A percentile compares a stretch with the other conserved stretches of the same genome.
Evolutionary conservation across 768 basidiomycete species (phyloP).

Genomic region (Cystofilobasidium capitatum): DNA sequence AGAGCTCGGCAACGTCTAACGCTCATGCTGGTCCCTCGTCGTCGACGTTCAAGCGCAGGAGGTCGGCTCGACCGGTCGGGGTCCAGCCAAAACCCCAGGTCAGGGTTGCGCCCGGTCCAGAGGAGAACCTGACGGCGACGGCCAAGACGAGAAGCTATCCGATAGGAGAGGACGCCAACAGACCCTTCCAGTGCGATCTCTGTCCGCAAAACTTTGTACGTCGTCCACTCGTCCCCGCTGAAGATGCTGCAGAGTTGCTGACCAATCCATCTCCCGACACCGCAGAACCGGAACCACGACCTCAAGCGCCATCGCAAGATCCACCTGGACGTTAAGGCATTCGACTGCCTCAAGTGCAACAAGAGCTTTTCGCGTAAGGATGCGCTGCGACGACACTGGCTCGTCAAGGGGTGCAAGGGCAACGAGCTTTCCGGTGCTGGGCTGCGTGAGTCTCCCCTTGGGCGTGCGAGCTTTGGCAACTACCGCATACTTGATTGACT

Average conservation of each 20-base stretch:
- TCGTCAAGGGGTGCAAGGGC: slow-evolving; percentile 38
- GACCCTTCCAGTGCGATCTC: slow-evolving; percentile 40
- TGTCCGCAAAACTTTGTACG: slow-evolving; percentile 39
- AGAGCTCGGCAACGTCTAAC: no score
- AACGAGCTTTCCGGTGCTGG: slow-evolving; percentile 8
- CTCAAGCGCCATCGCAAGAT: slow-evolving; percentile 41
- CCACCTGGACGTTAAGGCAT: slow-evolving; percentile 40
- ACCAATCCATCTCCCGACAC: background rate
- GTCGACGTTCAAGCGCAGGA: background rate
- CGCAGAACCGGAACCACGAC: slow-evolving; percentile 41
- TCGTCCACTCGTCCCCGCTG: background rate
- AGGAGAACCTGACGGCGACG: background rate
- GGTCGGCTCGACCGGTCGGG: background rate
- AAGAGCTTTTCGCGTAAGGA: slow-evolving; percentile 42
- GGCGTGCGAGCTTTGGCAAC: background rate
- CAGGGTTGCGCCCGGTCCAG: background rate
- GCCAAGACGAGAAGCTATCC: background rate
- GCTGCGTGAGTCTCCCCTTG: slow-evolving; percentile 6
- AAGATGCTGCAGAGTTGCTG: no score
- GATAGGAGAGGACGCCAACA: slow-evolving; percentile 27
- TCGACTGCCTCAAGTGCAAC: slow-evolving; percentile 39
- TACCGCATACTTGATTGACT: background rate
- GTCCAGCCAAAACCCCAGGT: background rate
- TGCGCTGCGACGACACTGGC: slow-evolving; percentile 39
- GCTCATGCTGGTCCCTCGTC: no score